phyloP scores from a whole-genome alignment of 2,329 filamentous ascomycete genomes.

The Hawksworthiomyces lignivorus region DNA sequence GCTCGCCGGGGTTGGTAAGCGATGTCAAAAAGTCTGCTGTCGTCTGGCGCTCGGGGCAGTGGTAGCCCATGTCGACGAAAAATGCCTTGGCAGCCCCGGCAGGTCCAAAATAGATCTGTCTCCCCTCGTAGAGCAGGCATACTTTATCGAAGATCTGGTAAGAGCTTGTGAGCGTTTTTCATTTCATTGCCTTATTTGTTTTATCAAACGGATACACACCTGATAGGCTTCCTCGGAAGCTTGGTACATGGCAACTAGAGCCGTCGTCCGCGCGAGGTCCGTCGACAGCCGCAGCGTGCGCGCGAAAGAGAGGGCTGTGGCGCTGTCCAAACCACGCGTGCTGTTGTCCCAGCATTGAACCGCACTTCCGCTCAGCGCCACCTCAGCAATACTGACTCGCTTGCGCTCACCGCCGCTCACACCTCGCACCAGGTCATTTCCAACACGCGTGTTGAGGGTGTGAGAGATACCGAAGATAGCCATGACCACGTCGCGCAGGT shows the following conservation, averaged over 20 bases:
- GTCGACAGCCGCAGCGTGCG: slow-evolving; percentile 59
- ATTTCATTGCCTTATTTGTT: too few species aligned
- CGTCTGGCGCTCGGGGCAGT: slow-evolving; percentile 50
- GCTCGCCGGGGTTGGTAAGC: slow-evolving; percentile 64
- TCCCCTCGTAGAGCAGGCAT: slow-evolving; percentile 61
- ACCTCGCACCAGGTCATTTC: slow-evolving; percentile 55
- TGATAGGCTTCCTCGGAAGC: slow-evolving; percentile 58
- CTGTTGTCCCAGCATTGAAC: slow-evolving; percentile 68
- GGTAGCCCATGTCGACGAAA: slow-evolving; percentile 61
- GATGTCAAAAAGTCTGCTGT: slow-evolving; percentile 74
- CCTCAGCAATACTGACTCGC: slow-evolving; percentile 69
- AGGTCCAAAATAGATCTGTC: slow-evolving; percentile 59
- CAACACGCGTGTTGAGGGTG: slow-evolving; percentile 64
- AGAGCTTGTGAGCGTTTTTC: too few species aligned
- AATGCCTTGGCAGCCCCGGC: slow-evolving; percentile 54
- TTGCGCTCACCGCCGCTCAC: slow-evolving; percentile 62
- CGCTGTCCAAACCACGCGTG: slow-evolving; percentile 57
- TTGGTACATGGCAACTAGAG: slow-evolving; percentile 58
- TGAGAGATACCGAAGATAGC: slow-evolving; percentile 68
- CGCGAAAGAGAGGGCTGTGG: slow-evolving; percentile 59
- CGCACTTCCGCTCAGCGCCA: slow-evolving; percentile 51
- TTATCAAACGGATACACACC: too few species aligned
- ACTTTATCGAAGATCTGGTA: slow-evolving; percentile 61
- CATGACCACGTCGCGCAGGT: slow-evolving; percentile 66
- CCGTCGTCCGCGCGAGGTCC: slow-evolving; percentile 53